Evolutionary conservation across 768 basidiomycete species (phyloP), one percentile per base, ranked within the genome.

Genomic region (Gymnopilus junonius): DNA sequence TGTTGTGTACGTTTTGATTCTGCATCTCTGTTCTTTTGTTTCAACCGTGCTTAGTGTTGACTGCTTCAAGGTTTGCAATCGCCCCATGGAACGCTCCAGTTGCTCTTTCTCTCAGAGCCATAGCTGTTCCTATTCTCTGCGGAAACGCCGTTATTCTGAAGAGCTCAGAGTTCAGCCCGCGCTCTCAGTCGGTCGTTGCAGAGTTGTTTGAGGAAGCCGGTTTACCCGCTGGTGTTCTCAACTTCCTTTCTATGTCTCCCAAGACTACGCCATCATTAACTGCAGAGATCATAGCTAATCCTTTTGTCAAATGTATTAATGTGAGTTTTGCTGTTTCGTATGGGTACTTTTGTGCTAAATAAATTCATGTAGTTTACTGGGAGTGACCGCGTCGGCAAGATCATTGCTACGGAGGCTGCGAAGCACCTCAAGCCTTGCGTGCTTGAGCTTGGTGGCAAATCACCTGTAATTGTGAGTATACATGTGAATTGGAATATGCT

Each of bases 21-120:
- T 3, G 2, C n/a, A 12, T 56, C 20, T 21, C 8, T 10, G 21
- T 40, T 35, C 4, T 17, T 40, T 31, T 8, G 8, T 27, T 14
- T 23, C 6, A 12, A 48, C n/a, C n/a, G n/a, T n/a, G 17, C 2
- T 43, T 27, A 45, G n/a, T 37, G 25, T 42, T 32, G n/a, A n/a
- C 14, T 37, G 10, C n/a, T 17, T 27, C 27, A 63, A 87, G 85
- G 21, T 78, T 85, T 57, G 79, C 81, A 3, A 83, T 87, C 2
- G 77, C 81, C 1, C 85, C 86, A 0, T 87, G 86, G 86, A 87
- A 87, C 65, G 82, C 81, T 2, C 83, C 87, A 0, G 65, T 82
- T 8, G 66, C 70, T 1, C 74, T 88, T 14, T 75, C 82, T 0
- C 58, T 86, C 15, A 73, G 83, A 17, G 81, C 84, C 0, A 70